Base-by-base conservation (phyloP, 225 moss, liverwort and hornwort genomes). In the Physcomitrellopsis africana region DNA sequence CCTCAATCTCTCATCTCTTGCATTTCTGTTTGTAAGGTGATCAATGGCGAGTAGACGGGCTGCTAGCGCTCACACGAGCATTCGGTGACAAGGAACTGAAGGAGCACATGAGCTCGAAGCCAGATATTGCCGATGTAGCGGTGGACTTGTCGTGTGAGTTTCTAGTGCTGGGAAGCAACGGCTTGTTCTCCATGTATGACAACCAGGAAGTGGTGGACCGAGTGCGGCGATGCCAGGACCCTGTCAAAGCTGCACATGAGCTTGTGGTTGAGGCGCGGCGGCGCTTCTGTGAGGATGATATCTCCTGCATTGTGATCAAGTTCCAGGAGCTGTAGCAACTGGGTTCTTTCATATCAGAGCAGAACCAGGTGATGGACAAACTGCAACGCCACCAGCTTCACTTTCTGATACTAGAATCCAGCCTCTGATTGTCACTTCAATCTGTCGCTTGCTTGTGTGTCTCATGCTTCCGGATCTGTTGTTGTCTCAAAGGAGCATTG, bases 21-120 rank as follows among this genome's bases (percentile, higher is more conserved):
- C 24, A 69, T 0, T 68, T 18, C 29, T 24, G 45, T 51, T 14
- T 49, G 73, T 0, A 81, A 91, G 96, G 94, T 1, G 94, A 97
- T 78, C 90, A 89, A 69, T 88, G 94, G 66, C 88, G 97, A 37
- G 91, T 97, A 37, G 97, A 97, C 22, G 94, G 93, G 42, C 94
- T 90, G 74, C 52, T 94, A 32, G 90, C 95, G 23, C n/a, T 99
- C 19, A 95, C 97, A 3, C 83, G 97, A 57, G 89, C 87, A 14
- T 99, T 99, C 18, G 97, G 97, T 11, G 93, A 99, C 51, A 92
- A 89, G 76, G 78, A 42, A 3, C 55, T 99, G 59, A 95, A 99
- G 81, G 70, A 86, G 59, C 97, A 99, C 47, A 95, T 99, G 90
- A 91, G 83, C 9, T 90, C 90, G 0, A 93, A 89, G 67, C 97